These are phyloP conservation scores for Medicago arabica DNA, from an alignment of 306 rosid species.

Conservation along the genomic window DNA sequence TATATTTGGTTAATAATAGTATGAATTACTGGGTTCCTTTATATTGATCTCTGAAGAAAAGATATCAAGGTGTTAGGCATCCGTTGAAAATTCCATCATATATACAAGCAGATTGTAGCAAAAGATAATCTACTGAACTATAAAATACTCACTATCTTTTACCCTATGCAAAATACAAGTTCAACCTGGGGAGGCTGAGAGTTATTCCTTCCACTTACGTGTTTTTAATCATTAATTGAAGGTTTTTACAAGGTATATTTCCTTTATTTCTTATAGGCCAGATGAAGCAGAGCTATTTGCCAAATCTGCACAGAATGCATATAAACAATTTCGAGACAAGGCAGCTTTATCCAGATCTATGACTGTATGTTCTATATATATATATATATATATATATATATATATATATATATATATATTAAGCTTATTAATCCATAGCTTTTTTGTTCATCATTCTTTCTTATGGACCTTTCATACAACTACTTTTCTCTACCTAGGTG, in stretches of 20 bases:
- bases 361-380: constrained; percentile 61
- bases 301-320: constrained; percentile 73
- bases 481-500: constrained; percentile 54
- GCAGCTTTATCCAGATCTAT: constrained; percentile 93
- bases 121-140: background rate
- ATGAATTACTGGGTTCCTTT: constrained; percentile 16
- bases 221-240: background rate
- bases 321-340: constrained; percentile 84
- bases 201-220: constrained; percentile 2
- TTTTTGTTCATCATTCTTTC: constrained; percentile 13
- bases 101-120: background rate
- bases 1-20: constrained; percentile 11
- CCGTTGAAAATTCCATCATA: background rate
- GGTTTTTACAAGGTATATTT: background rate
- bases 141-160: background rate
- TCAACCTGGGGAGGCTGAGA: background rate
- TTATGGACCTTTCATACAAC: constrained; percentile 23
- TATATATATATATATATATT: too few relatives aligned
- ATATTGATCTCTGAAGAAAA: background rate
- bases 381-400: too few relatives aligned
- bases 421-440: background rate
- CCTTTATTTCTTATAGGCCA: constrained; percentile 52
- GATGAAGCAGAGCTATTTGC: constrained; percentile 95
- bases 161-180: background rate
- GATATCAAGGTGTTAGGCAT: background rate